Evolutionary conservation across 495 filamentous ascomycete genomes (phyloP), one percentile per base, ranked within the genome.

Genomic region (Tuber microsphaerosporum): DNA sequence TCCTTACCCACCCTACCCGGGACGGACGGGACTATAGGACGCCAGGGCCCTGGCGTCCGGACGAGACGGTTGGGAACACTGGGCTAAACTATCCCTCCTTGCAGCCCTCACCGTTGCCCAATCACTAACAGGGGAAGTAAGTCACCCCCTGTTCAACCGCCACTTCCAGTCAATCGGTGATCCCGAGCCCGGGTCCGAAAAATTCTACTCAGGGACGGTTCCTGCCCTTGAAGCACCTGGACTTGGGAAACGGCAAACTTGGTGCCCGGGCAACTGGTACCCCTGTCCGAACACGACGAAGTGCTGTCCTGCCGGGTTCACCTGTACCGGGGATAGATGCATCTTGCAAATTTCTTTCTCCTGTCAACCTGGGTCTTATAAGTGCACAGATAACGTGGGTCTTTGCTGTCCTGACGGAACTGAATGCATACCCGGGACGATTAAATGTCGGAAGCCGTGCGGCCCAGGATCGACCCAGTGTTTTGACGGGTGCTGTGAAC

Each of bases 401-500:
- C 2, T 48, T 20, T 77, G 75, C 69, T 77, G 75, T 56, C 44
- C 26, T 48, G 56, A 39, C 31, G 75, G 73, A 9, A 39, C 46
- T 16, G 75, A 42, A 45, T 77, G 75, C 72, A 22, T 77, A 19
- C 9, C 75, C 4, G 69, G 69, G 41, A 31, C 73, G 5, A 12
- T 42, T 14, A 41, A 4, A 4, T 77, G 75, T 10, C 42, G 68
- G 26, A 39, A 42, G 46, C 19, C 45, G 1, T 77, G 75, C n/a
- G 31, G 37, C 39, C 39, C 39, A 2, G 69, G 69, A 41, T 56
- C 34, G 6, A 72, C 70, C 1, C 17, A 42, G 26, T 77, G 76
- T 61, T 43, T 26, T 16, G 74, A 69, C 44, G 75, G 75, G 4
- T 77, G 76, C 51, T 77, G 76, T 26, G 41, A 71, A 0, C 48